Evolutionary conservation across 495 filamentous ascomycete species (phyloP), one percentile per base, ranked within the genome.

Genomic region (Aspergillus funiculosus): DNA sequence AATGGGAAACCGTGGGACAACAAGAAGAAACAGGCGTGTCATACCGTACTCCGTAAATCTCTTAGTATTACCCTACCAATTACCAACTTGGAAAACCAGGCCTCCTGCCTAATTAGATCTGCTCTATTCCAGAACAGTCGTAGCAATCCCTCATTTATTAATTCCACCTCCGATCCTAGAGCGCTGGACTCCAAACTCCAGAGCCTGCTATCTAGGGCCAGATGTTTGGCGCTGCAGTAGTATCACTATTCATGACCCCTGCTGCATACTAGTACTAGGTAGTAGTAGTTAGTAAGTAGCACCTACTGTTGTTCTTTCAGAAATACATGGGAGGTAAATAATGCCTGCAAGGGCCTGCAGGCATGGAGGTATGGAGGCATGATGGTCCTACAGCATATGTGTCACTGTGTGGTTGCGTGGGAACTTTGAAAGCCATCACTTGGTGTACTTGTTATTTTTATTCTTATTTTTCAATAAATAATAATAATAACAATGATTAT

Each of bases 331-430:
- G 14, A 7, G n/a, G n/a, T 19, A 43, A 39, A 29, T 27, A 21
- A 21, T 19, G 37, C 20, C 50, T 52, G 50, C 44, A 52, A 52
- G 44, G 43, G 43, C 44, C 34, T 52, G 39, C 44, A 44, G 48
- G 34, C 25, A 11, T 26, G 4, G 13, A 44, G 48, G 34, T 19
- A 11, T 26, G 4, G 13, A 25, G 43, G 50, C 50, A 52, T 39
- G 39, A 43, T 39, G 29, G 32, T 44, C 17, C 27, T 34, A 39
- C 44, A 38, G 34, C 35, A 28, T 47, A 41, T 52, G 50, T 52
- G 39, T 44, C 50, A 52, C 38, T 30, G 29, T 39, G 19, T 32
- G 17, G 35, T 29, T 22, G 26, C 19, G 1, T 5, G 34, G 14
- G 35, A 39, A 39, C 15, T 9, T n/a, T 28, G 26, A 28, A 22